Evolutionary conservation across 441 rosid genomes (phyloP), one percentile per base, ranked within the genome.

Genomic region (Pelargonium citronellum): DNA sequence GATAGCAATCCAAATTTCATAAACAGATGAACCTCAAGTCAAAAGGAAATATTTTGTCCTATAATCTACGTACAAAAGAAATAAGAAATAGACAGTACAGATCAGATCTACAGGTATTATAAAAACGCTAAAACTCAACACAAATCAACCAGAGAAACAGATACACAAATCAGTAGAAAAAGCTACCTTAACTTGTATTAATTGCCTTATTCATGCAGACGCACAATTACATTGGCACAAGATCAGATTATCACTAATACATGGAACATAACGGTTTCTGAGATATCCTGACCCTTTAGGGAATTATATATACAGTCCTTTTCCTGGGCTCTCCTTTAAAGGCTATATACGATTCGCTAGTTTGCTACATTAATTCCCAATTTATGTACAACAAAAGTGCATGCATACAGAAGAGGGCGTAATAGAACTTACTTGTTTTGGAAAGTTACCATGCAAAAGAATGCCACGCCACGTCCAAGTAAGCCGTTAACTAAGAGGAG

Each of bases 401-500:
- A 37, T 37, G 41, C 41, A 37, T 37, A 37, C 41, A 37, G 41
- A 37, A 44, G 49, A 11, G 49, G 13, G 49, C 49, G 41, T 37
- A 37, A 37, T 44, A 44, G 11, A 60, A 39, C 53, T 87, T 79
- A 91, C 76, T 73, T 91, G 87, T 83, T 90, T 72, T 79, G 88
- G 55, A 89, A 85, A 70, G 82, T 86, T 53, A 91, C n/a, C 89
- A 95, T 84, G 70, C 91, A 88, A 8, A 81, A 47, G 80, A 83
- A 91, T 11, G 97, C 96, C 0, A 81, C 67, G 9, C 68, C 69
- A 41, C 97, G 94, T 79, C 85, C 74, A 53, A 76, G 58, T 2
- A 73, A 6, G 27, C 96, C 96, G 0, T 76, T 81, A 64, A 87
- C 71, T 44, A 88, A 46, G 68, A 90, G 89, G 74, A 87, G 73